Percentiles rank a stretch among this genome's conserved stretches.
These are phyloP conservation scores for Alliaria petiolata DNA, from an alignment of 345 rosid genomes.

Conservation along the genomic window DNA sequence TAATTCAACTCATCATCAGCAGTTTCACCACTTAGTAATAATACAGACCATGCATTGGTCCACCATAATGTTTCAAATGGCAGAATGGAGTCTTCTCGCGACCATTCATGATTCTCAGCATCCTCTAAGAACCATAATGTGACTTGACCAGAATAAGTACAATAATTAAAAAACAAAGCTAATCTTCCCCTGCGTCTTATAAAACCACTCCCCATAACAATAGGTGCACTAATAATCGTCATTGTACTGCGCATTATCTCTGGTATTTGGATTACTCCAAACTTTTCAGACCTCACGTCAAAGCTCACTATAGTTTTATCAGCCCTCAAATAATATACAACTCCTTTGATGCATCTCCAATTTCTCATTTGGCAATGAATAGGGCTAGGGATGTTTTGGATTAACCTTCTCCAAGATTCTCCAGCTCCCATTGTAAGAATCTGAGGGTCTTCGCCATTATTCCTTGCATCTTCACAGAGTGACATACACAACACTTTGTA, in stretches of 20 bases:
- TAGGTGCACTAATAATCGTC: not conserved
- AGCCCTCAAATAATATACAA: not conserved
- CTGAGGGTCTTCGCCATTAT: not conserved
- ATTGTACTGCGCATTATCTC: not conserved
- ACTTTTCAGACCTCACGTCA: not conserved
- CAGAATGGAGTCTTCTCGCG: not conserved
- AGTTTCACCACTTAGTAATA: not conserved
- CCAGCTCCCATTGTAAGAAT: not conserved
- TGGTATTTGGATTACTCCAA: not conserved
- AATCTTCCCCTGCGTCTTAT: not conserved
- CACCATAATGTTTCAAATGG: not conserved
- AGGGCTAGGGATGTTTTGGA: not conserved
- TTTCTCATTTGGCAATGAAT: not conserved
- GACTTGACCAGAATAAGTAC: not conserved
- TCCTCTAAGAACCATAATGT: not conserved
- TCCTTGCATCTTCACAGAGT: too few species aligned
- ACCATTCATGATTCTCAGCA: slow-evolving; percentile 2
- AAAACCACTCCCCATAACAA: not conserved
- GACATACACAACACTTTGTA: too few species aligned
- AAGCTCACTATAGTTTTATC: not conserved
- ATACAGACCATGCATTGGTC: not conserved
- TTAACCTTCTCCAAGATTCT: not conserved
- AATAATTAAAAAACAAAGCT: not conserved
- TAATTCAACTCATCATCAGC: not conserved
- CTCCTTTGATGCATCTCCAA: not conserved